Conservation (phyloP, 2,329 filamentous ascomycete species). For the Phialemonium atrogriseum region DNA sequence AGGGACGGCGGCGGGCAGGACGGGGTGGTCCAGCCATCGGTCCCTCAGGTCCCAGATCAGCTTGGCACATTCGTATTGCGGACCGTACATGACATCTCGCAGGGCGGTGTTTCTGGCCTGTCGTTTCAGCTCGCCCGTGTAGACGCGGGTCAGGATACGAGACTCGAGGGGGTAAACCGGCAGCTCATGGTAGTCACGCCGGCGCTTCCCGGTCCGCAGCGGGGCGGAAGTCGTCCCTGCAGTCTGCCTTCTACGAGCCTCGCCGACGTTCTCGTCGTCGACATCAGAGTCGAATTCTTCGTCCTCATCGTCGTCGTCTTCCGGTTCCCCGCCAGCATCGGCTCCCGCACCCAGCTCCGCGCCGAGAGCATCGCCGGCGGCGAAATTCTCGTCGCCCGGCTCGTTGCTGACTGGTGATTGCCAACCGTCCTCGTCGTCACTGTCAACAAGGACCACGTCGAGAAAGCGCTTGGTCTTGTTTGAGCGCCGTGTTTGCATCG, state of each 20-base stretch:
- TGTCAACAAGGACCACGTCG: too few species aligned
- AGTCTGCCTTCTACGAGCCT: conserved; percentile 10
- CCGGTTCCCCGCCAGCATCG: too few species aligned
- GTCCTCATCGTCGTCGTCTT: too few species aligned
- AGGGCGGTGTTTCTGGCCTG: conserved; percentile 25
- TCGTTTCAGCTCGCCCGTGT: conserved; percentile 27
- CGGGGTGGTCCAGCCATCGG: conserved; percentile 31
- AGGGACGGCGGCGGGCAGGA: conserved; percentile 28
- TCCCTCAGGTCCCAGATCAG: conserved; percentile 28
- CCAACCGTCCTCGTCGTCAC: too few species aligned
- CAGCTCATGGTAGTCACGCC: conserved; percentile 20
- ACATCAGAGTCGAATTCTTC: conserved; percentile 27
- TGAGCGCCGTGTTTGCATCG: conserved; percentile 28
- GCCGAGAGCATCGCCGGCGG: too few species aligned
- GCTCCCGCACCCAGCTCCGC: too few species aligned
- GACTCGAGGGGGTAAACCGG: conserved; percentile 21
- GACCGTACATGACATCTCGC: conserved; percentile 33
- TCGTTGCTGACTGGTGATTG: too few species aligned
- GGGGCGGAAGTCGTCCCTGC: conserved; percentile 12
- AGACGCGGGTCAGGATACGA: conserved; percentile 22
- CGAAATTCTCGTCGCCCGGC: too few species aligned
- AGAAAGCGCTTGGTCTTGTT: conserved; percentile 27
- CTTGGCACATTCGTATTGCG: conserved; percentile 24
- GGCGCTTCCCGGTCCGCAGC: conserved; percentile 17
- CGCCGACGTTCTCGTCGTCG: conserved; percentile 19